phyloP scores from a whole-genome alignment of 768 basidiomycete genomes.

The Tricholoma matsutake region DNA sequence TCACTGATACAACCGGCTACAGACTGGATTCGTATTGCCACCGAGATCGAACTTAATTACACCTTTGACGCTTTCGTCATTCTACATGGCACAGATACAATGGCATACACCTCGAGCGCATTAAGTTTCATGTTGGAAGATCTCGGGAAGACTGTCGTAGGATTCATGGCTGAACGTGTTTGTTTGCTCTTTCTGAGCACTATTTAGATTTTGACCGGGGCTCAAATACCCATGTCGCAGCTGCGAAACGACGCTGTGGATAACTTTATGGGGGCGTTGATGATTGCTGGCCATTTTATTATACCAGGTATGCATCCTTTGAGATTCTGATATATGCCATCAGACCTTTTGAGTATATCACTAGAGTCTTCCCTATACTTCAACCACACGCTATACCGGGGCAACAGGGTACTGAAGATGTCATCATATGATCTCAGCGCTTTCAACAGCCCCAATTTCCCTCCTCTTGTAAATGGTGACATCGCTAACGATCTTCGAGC shows the following conservation, averaged over 20 bases:
- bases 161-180: slow-evolving; percentile 8
- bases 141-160: slow-evolving; percentile 85
- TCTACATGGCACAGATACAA: slow-evolving; percentile 89
- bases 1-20: slow-evolving; percentile 8
- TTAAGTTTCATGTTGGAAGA: slow-evolving; percentile 91
- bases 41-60: slow-evolving; percentile 93
- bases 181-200: neutral
- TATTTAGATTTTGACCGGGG: slow-evolving; percentile 82
- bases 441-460: slow-evolving; percentile 82
- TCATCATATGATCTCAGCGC: slow-evolving; percentile 84
- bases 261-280: slow-evolving; percentile 85
- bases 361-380: slow-evolving; percentile 85
- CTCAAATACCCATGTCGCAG: slow-evolving; percentile 90
- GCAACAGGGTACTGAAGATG: slow-evolving; percentile 78
- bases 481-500: slow-evolving; percentile 10
- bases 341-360: neutral
- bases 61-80: slow-evolving; percentile 89
- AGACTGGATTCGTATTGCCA: slow-evolving; percentile 91
- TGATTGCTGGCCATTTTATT: slow-evolving; percentile 86
- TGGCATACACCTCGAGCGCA: slow-evolving; percentile 87
- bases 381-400: slow-evolving; percentile 84
- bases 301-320: slow-evolving; percentile 67
- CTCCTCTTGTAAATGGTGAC: slow-evolving; percentile 77
- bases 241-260: slow-evolving; percentile 94
- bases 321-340: neutral